Evolutionary conservation across 75 land plant species (phyloP).

Genomic region (Gnetum montanum): DNA sequence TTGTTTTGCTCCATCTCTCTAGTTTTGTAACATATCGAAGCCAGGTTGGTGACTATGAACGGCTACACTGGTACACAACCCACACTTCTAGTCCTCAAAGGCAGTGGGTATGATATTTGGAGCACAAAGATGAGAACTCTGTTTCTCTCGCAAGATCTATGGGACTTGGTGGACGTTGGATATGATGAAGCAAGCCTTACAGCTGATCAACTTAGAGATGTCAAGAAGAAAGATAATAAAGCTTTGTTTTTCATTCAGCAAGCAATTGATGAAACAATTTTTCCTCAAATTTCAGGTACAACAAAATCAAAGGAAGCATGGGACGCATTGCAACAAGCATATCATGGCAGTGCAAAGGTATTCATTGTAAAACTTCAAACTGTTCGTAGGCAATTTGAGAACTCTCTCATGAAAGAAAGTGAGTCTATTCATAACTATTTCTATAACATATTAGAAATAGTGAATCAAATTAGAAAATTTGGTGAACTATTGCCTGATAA

Average conservation of each 20-base stretch:
- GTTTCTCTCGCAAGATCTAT: too few species aligned
- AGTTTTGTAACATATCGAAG: too few species aligned
- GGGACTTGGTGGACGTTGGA: slow-evolving; percentile 10
- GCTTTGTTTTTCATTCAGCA: slow-evolving; percentile 12
- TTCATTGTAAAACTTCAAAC: too few species aligned
- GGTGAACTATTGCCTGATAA: slow-evolving; percentile 11
- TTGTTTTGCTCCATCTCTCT: too few species aligned
- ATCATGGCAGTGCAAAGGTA: slow-evolving; percentile 3
- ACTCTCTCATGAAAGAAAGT: too few species aligned
- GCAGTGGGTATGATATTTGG: slow-evolving; percentile 13
- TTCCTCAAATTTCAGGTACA: slow-evolving; percentile 5
- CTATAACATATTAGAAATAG: background rate
- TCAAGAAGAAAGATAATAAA: too few species aligned
- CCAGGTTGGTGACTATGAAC: too few species aligned
- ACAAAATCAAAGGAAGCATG: too few species aligned
- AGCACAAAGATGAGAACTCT: slow-evolving; percentile 17
- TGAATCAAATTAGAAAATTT: slow-evolving; percentile 10
- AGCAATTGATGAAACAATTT: slow-evolving; percentile 8
- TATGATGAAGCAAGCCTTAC: too few species aligned
- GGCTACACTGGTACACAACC: too few species aligned
- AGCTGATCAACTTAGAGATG: background rate
- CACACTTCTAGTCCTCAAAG: slow-evolving; percentile 1
- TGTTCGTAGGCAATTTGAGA: too few species aligned
- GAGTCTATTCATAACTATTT: too few species aligned
- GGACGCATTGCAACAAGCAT: slow-evolving; percentile 5